Percentiles rank a stretch among this genome's conserved stretches.
These are phyloP conservation scores for Sinapis alba DNA, from an alignment of 441 rosid genomes.

Conservation along the genomic window DNA sequence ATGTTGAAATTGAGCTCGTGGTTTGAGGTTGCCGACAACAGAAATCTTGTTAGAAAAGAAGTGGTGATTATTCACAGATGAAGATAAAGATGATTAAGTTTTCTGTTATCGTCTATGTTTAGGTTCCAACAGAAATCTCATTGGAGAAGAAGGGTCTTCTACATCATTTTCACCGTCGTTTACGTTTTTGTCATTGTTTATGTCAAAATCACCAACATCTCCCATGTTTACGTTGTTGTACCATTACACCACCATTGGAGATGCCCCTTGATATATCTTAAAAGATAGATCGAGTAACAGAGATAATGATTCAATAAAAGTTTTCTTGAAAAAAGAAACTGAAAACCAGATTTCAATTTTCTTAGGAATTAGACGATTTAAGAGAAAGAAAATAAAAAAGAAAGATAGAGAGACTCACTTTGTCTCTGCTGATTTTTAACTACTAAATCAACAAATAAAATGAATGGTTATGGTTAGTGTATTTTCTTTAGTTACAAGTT, in stretches of 20 bases:
- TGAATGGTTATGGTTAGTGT: not conserved
- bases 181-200: no score
- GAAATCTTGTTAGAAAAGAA: not conserved
- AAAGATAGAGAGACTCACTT: not conserved
- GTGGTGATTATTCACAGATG: not conserved
- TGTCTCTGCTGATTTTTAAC: not conserved
- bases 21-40: not conserved
- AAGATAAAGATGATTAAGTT: no score
- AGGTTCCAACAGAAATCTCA: no score
- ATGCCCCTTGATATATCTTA: no score
- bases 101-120: no score
- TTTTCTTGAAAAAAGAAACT: not conserved
- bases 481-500: no score
- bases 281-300: not conserved
- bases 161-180: not conserved
- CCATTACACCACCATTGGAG: not conserved
- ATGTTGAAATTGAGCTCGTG: not conserved
- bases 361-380: not conserved
- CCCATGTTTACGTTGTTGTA: not conserved
- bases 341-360: not conserved
- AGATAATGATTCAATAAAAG: no score
- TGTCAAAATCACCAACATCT: no score
- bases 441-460: not conserved
- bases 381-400: not conserved
- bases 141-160: no score